These are phyloP conservation scores for Sporothrix schenckii DNA, from an alignment of 2,329 filamentous ascomycete species.

Conservation along the genomic window DNA sequence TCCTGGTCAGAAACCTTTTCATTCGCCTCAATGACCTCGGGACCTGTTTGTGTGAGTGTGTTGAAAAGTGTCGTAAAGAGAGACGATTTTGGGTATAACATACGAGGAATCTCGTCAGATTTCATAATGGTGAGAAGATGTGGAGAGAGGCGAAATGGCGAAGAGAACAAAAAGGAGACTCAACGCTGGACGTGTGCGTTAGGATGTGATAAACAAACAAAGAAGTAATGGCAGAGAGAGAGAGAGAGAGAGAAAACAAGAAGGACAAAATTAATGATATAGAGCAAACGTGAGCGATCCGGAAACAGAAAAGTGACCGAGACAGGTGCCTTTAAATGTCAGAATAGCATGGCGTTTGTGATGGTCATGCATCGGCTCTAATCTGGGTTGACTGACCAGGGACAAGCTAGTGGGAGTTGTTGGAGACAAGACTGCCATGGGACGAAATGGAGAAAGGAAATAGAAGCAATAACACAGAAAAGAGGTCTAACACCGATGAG, in stretches of 20 bases:
- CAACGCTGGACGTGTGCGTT: not conserved
- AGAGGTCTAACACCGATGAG: not conserved
- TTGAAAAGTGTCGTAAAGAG: not conserved
- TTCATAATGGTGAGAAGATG: not conserved
- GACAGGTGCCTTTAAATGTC: constrained; percentile 12
- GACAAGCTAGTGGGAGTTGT: not conserved
- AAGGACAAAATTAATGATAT: too few species aligned
- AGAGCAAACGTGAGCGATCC: too few species aligned
- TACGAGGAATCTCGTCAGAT: constrained; percentile 18
- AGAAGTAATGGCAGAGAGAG: not conserved
- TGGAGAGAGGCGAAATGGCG: too few species aligned
- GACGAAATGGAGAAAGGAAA: not conserved
- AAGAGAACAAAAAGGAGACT: not conserved
- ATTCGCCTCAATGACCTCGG: constrained; percentile 22
- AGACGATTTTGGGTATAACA: not conserved
- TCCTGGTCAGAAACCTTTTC: constrained; percentile 26
- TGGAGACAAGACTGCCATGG: not conserved
- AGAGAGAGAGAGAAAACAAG: not conserved
- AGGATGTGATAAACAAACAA: not conserved
- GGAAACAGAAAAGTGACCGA: not conserved
- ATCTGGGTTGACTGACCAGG: not conserved
- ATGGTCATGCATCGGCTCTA: not conserved
- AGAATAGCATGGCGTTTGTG: not conserved
- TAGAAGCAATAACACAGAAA: not conserved
- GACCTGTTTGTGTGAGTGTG: not conserved